A percentile compares a stretch with the other conserved stretches of the same genome.
phyloP scores from a whole-genome alignment of 306 rosid genomes.

The Medicago ruthenica region DNA sequence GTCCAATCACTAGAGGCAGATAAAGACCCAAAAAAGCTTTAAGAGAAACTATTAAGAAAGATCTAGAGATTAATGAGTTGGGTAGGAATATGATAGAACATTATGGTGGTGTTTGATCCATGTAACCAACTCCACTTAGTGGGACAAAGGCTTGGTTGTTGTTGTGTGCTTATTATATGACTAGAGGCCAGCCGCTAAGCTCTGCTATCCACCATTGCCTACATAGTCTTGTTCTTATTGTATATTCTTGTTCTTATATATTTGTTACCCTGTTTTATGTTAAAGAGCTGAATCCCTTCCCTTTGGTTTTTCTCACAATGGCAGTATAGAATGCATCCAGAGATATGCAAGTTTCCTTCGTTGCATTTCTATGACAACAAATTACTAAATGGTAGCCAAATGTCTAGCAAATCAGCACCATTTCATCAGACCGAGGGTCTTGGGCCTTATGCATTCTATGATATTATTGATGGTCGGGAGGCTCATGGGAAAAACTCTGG shows the following conservation, averaged over 20 bases:
- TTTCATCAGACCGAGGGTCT: constrained; percentile 79
- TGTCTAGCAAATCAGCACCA: constrained; percentile 73
- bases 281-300: constrained; percentile 36
- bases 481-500: constrained; percentile 76
- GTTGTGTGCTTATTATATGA: background rate
- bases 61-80: too few species aligned
- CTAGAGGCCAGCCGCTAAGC: too few species aligned
- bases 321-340: constrained; percentile 99
- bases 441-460: constrained; percentile 89
- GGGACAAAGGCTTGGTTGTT: too few species aligned
- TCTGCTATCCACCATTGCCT: background rate
- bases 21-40: too few species aligned
- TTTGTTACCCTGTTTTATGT: constrained; percentile 38
- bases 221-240: background rate
- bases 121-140: too few species aligned
- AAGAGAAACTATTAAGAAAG: too few species aligned
- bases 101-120: too few species aligned
- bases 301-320: constrained; percentile 41
- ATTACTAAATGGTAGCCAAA: constrained; percentile 76
- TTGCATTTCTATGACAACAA: constrained; percentile 87
- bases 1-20: too few species aligned
- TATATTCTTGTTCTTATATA: constrained; percentile 6
- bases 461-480: constrained; percentile 82
- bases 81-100: too few species aligned
- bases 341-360: constrained; percentile 91